Evolutionary conservation across 2,329 filamentous ascomycete genomes (phyloP).

Genomic region (Coniochaeta sp.): DNA sequence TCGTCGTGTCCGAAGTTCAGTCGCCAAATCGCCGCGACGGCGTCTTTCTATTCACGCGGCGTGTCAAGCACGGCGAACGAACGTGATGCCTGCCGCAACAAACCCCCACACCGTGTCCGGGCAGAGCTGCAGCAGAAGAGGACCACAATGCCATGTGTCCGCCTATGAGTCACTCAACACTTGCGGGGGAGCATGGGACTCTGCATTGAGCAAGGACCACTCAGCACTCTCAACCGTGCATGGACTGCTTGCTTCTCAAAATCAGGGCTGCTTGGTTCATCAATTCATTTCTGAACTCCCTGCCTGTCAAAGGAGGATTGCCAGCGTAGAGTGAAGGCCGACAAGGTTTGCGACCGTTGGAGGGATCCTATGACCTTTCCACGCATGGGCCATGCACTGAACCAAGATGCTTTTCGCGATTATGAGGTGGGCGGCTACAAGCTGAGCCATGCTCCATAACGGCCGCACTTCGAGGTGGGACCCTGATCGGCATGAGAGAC

Average conservation of each 20-base stretch:
- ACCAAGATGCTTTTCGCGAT: background rate
- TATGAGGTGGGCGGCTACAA: background rate
- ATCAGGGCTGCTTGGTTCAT: conserved; percentile 1
- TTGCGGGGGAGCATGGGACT: background rate
- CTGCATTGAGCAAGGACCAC: conserved; percentile 10
- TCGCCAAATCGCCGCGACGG: background rate
- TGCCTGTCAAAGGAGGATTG: background rate
- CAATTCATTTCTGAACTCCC: background rate
- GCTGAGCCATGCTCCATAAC: background rate
- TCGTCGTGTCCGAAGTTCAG: background rate
- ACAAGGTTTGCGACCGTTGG: conserved; percentile 2
- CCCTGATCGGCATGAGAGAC: too few relatives aligned
- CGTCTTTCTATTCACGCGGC: background rate
- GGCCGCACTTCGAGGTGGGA: background rate
- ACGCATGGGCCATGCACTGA: too few relatives aligned
- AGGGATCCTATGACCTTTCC: too few relatives aligned
- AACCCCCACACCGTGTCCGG: background rate
- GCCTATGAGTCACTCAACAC: conserved; percentile 20
- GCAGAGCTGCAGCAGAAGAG: too few relatives aligned
- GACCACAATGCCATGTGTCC: conserved; percentile 18
- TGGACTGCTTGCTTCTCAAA: conserved; percentile 14
- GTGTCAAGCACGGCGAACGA: background rate
- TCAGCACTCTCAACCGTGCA: conserved; percentile 9
- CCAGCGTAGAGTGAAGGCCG: background rate
- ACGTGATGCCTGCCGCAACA: too few relatives aligned